Base-by-base conservation (phyloP, 768 basidiomycete genomes). In the Piloderma croceum region DNA sequence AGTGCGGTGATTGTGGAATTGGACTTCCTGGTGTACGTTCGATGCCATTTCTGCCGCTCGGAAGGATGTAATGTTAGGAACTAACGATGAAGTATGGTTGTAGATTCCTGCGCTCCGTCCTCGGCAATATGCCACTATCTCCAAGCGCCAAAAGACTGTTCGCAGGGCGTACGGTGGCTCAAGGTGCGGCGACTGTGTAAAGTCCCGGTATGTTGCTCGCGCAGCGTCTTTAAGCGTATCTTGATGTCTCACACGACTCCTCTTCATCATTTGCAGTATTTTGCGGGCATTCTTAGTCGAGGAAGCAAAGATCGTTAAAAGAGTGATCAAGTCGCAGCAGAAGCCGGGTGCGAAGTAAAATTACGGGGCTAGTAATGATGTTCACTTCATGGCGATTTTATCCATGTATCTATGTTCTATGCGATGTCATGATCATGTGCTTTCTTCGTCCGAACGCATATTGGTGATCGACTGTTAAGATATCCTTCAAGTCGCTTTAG, bases 301-400 rank as follows among this genome's bases (percentile, higher is more conserved):
- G 76, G 96, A 99, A 74, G 96, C 96, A 33, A 98, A 98, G 76
- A 98, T 99, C 56, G 96, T 99, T 61, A 99, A 99, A 83, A 85
- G 80, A 70, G 94, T 98, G 54, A 92, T 97, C 77, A 96, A 96
- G 76, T 83, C 85, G 60, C 90, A 89, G 67, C 69, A 78, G 63
- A 74, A 29, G 27, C 27, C 27, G 10, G 27, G 27, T 9, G 10
- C 9, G 27, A 29, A 29, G 27, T 29, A 29, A 15, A 29, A n/a
- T n/a, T n/a, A n/a, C n/a, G n/a, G n/a, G n/a, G n/a, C n/a, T n/a
- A n/a, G n/a, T 15, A 15, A 29, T 29, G 27, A 15, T 29, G 27
- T 29, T 15, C 15, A 15, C 27, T 9, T 29, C n/a, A n/a, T 29
- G 27, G 10, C 27, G 27, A 29, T 9, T 29, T 15, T 29, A 15